Base-by-base conservation (phyloP, 1,284 basidiomycete species). In the Sphagnurus paluster region DNA sequence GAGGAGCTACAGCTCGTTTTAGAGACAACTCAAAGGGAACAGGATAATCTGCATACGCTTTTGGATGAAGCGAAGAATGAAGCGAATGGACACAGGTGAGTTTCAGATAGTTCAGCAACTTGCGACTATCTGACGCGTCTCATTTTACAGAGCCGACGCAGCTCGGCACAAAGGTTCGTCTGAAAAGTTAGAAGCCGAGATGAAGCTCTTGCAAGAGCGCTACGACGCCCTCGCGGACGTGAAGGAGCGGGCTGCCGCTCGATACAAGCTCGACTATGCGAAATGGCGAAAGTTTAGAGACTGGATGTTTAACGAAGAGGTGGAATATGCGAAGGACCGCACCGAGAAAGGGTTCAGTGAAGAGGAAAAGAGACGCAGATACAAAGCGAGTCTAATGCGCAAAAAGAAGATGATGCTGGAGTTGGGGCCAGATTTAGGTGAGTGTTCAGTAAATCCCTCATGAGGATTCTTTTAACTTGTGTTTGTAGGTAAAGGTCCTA, bases 201-300 rank as follows among this genome's bases (percentile, higher is more conserved):
- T 76, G 7, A 56, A 64, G 9, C 53, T 62, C 2, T 64, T 81
- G 0, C 57, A 67, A 48, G 53, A 48, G 26, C 66, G 67, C 4
- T 77, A 76, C 46, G 71, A 77, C 42, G 65, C 61, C 1, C 63
- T 77, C 4, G 49, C 65, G 2, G 62, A 63, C 29, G 64, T 64
- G 21, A 68, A 70, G 37, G 60, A 66, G 33, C 66, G 72, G 1
- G 70, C 73, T 5, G 60, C 69, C n/a, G 68, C 62, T 19, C 68
- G 66, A 25, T 80, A 77, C 60, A 72, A 73, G 53, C 49, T 57
- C 9, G 75, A 80, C 53, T 77, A 70, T 57, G 68, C 67, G 49
- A 75, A 71, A 49, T 82, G 77, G 77, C 63, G 64, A 34, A 56
- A 55, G 11, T 70, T 79, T 53, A 72, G 71, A 36, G 52, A 59